A percentile compares a stretch with the other conserved stretches of the same genome.
Evolutionary conservation across 495 filamentous ascomycete genomes (phyloP).

Genomic region (Talaromyces trachyspermus): DNA sequence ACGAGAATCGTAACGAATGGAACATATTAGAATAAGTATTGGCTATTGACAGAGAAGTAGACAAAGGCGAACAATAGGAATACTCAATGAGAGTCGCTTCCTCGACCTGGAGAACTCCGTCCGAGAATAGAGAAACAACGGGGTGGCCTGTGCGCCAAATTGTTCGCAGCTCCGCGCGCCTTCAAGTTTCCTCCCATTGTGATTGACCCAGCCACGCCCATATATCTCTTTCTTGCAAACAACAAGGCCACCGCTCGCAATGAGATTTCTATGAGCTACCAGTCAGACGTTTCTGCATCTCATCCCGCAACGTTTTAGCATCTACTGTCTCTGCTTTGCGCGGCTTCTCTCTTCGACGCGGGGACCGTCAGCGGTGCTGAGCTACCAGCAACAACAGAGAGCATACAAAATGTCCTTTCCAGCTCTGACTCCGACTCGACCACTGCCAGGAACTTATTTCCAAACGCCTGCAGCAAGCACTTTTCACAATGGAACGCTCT

Average conservation of each 20-base stretch:
- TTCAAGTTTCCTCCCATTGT: not conserved
- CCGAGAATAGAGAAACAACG: too few relatives aligned
- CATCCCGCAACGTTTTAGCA: not conserved
- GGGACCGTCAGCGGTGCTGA: slow-evolving; percentile 8
- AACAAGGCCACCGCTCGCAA: not conserved
- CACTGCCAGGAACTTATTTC: slow-evolving; percentile 64
- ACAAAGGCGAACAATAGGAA: not conserved
- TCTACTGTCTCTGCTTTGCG: not conserved
- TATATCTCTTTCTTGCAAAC: not conserved
- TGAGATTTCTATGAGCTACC: too few relatives aligned
- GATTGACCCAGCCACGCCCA: not conserved
- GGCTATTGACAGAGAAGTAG: slow-evolving; percentile 11
- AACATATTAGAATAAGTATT: slow-evolving; percentile 20
- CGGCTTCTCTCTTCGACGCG: slow-evolving; percentile 3
- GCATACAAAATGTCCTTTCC: slow-evolving; percentile 52
- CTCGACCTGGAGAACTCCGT: too few relatives aligned
- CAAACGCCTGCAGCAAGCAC: slow-evolving; percentile 55
- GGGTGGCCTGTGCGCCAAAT: slow-evolving; percentile 5
- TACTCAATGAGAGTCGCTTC: not conserved
- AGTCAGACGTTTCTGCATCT: not conserved
- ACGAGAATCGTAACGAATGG: slow-evolving; percentile 17
- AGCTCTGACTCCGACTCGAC: slow-evolving; percentile 55
- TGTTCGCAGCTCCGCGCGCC: too few relatives aligned
- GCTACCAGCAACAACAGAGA: slow-evolving; percentile 20
- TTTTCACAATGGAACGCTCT: slow-evolving; percentile 21